Conservation (phyloP, 2,329 filamentous ascomycete species). For the Ceratocystis eucalypticola region DNA sequence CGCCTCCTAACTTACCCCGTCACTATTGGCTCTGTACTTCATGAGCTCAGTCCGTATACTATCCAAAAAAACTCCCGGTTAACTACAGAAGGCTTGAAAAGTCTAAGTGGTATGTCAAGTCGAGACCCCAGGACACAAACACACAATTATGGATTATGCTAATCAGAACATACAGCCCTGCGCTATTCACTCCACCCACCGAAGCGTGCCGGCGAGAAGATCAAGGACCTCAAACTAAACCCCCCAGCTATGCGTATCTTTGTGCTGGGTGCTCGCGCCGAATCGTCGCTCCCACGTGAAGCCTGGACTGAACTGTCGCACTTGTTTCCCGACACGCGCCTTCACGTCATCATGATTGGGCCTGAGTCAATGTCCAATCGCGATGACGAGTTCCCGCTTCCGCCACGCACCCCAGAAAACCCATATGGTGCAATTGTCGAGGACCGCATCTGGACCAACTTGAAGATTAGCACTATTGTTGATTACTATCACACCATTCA, state of each 20-base stretch:
- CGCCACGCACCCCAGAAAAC: conserved; percentile 69
- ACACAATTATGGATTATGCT: neutral
- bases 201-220: conserved; percentile 51
- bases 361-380: conserved; percentile 93
- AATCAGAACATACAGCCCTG: conserved; percentile 44
- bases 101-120: conserved; percentile 61
- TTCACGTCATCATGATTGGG: conserved; percentile 89
- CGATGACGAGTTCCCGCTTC: conserved; percentile 82
- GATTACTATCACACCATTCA: conserved; percentile 98
- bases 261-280: conserved; percentile 86
- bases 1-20: conserved; percentile 85
- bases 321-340: conserved; percentile 80
- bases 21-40: conserved; percentile 79
- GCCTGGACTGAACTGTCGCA: conserved; percentile 91
- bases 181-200: conserved; percentile 90
- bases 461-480: conserved; percentile 96
- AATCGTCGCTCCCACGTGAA: conserved; percentile 86
- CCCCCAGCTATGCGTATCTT: conserved; percentile 86
- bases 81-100: conserved; percentile 82
- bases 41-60: conserved; percentile 87
- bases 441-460: conserved; percentile 69
- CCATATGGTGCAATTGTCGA: conserved; percentile 92
- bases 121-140: neutral
- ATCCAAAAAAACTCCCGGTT: conserved; percentile 62
- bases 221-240: conserved; percentile 69